Conservation (phyloP, 495 filamentous ascomycete species). For the Penicillium lagena region DNA sequence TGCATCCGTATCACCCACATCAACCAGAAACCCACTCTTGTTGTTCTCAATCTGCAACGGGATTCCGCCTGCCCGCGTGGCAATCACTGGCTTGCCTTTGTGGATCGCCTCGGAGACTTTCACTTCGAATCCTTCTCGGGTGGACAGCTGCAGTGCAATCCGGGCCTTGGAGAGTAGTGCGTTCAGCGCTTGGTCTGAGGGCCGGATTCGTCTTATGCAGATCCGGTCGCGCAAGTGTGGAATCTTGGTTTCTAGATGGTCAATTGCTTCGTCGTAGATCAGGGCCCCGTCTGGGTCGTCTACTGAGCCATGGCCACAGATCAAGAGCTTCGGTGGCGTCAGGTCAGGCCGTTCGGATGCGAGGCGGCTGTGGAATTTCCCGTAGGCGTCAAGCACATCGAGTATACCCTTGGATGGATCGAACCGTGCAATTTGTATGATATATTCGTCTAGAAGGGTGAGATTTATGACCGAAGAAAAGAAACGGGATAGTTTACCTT, state of each 20-base stretch:
- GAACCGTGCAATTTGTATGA: conserved; percentile 79
- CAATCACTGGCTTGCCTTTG: conserved; percentile 78
- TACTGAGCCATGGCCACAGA: conserved; percentile 75
- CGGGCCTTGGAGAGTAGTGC: conserved; percentile 68
- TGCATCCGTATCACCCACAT: conserved; percentile 63
- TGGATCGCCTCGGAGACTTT: conserved; percentile 86
- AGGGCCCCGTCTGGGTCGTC: conserved; percentile 76
- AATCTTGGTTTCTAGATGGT: conserved; percentile 53
- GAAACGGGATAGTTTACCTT: conserved; percentile 30
- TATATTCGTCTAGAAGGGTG: conserved; percentile 52
- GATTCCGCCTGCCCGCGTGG: conserved; percentile 73
- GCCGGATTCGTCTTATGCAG: conserved; percentile 70
- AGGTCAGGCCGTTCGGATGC: conserved; percentile 31
- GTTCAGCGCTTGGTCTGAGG: conserved; percentile 77
- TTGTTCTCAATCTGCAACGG: conserved; percentile 71
- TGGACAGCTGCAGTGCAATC: conserved; percentile 74
- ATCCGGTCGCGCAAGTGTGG: conserved; percentile 50
- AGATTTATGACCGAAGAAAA: too few species aligned
- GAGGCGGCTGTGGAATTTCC: conserved; percentile 60
- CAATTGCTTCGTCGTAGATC: conserved; percentile 67
- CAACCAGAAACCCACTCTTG: conserved; percentile 72
- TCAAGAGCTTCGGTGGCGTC: conserved; percentile 64
- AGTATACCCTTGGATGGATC: conserved; percentile 84
- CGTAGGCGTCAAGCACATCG: conserved; percentile 72
- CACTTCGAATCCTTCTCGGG: conserved; percentile 81